phyloP scores from a whole-genome alignment of 163 green algal species.

The Scenedesmus sp. region DNA sequence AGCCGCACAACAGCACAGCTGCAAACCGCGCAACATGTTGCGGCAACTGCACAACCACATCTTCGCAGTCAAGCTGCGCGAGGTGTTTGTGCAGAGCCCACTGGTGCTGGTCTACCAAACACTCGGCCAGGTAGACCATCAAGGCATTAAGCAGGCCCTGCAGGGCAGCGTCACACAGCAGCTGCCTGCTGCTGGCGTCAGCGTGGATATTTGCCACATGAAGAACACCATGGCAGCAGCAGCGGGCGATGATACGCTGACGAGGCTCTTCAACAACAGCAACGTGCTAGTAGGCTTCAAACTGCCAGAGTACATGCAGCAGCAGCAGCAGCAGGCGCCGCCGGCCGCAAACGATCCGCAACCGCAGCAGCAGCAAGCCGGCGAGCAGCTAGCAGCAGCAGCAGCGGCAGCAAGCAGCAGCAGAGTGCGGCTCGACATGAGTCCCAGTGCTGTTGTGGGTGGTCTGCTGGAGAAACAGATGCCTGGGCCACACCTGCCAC shows the following conservation, averaged over 20 bases:
- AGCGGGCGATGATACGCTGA: constrained; percentile 9
- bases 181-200: constrained; percentile 26
- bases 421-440: background rate
- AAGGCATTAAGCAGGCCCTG: constrained; percentile 7
- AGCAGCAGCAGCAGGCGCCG: constrained; percentile 9
- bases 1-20: background rate
- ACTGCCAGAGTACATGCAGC: constrained; percentile 6
- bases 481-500: constrained; percentile 23
- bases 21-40: constrained; percentile 32
- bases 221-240: constrained; percentile 57
- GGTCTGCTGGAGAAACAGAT: constrained; percentile 27
- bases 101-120: constrained; percentile 66
- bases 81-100: constrained; percentile 52
- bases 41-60: constrained; percentile 59
- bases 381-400: constrained; percentile 20
- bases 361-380: constrained; percentile 23
- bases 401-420: background rate
- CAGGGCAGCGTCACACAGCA: constrained; percentile 33
- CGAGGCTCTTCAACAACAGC: constrained; percentile 58
- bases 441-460: background rate
- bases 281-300: constrained; percentile 64
- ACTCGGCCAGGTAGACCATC: constrained; percentile 52
- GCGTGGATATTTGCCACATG: constrained; percentile 52
- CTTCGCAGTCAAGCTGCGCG: constrained; percentile 48
- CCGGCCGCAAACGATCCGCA: background rate